These are phyloP conservation scores for Cyclostephanos invisitatus DNA, from an alignment of 108 stramenopile genomes.

Conservation along the genomic window DNA sequence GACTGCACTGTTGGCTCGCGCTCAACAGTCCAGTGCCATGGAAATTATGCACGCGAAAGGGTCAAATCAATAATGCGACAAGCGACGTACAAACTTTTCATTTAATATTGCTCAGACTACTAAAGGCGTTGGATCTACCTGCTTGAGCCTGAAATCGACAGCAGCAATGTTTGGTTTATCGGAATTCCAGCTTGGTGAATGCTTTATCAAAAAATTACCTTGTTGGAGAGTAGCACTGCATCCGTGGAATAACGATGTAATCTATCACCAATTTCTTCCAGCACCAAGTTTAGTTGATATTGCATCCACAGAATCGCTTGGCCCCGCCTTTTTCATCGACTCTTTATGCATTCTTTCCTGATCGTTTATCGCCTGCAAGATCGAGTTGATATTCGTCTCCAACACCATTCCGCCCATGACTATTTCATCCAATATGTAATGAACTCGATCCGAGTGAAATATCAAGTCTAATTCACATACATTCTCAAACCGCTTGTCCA, in stretches of 20 bases:
- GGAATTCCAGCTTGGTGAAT: not conserved
- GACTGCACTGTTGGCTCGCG: not conserved
- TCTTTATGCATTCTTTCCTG: constrained; percentile 91
- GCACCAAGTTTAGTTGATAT: constrained; percentile 51
- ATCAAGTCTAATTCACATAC: constrained; percentile 99
- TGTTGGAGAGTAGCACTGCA: too few relatives aligned
- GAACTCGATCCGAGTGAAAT: constrained; percentile 95
- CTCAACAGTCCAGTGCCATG: not conserved
- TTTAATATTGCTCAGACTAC: too few relatives aligned
- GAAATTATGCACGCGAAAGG: too few relatives aligned
- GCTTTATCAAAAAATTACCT: too few relatives aligned
- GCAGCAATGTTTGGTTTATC: not conserved
- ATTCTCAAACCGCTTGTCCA: constrained; percentile 99
- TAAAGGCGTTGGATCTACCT: too few relatives aligned
- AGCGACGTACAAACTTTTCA: too few relatives aligned
- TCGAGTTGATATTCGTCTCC: constrained; percentile 94
- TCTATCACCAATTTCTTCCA: constrained; percentile 41
- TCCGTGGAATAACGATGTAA: not conserved
- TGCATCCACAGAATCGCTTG: constrained; percentile 49
- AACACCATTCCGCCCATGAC: constrained; percentile 99
- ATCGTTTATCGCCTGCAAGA: constrained; percentile 92
- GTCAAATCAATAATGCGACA: too few relatives aligned
- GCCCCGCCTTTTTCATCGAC: constrained; percentile 61
- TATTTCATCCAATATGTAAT: constrained; percentile 94
- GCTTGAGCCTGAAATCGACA: too few relatives aligned